These are phyloP conservation scores for Didymella pinodella DNA, from an alignment of 2,329 filamentous ascomycete genomes.

Conservation along the genomic window DNA sequence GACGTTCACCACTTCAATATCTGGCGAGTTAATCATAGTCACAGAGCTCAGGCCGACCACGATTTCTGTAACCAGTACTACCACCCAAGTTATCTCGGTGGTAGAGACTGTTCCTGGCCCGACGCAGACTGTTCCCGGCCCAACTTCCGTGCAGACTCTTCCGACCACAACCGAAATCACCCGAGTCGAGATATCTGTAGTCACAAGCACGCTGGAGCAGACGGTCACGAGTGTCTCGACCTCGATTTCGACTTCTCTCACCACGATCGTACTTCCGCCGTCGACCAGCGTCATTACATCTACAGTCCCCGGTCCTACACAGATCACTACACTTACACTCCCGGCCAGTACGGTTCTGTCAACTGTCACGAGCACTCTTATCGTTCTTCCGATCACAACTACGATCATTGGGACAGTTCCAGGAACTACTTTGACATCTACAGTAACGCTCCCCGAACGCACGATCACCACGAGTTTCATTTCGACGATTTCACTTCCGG, in stretches of 20 bases:
- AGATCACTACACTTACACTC: slow-evolving; percentile 23
- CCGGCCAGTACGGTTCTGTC: slow-evolving; percentile 14
- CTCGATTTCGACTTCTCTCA: slow-evolving; percentile 6
- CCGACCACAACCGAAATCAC: slow-evolving; percentile 7
- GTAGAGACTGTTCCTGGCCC: slow-evolving; percentile 7
- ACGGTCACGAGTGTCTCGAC: slow-evolving; percentile 7
- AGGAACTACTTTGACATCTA: slow-evolving; percentile 1
- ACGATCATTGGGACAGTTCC: neutral
- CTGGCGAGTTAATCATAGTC: neutral
- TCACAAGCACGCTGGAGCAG: slow-evolving; percentile 12
- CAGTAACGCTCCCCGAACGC: slow-evolving; percentile 29
- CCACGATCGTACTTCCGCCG: slow-evolving; percentile 14
- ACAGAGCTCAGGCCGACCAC: neutral
- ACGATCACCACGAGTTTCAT: slow-evolving; percentile 36
- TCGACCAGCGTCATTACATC: slow-evolving; percentile 28
- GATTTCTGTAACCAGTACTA: neutral
- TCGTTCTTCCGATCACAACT: slow-evolving; percentile 4
- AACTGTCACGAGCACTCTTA: slow-evolving; percentile 7
- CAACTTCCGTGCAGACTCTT: neutral
- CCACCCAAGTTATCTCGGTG: slow-evolving; percentile 1
- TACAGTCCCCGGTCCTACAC: slow-evolving; percentile 26
- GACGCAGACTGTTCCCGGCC: slow-evolving; percentile 7
- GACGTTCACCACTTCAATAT: slow-evolving; percentile 1
- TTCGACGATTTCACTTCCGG: slow-evolving; percentile 34
- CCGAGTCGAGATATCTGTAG: slow-evolving; percentile 13